Base-by-base conservation (phyloP, 257 asterid species). In the Leonotis leonurus region DNA sequence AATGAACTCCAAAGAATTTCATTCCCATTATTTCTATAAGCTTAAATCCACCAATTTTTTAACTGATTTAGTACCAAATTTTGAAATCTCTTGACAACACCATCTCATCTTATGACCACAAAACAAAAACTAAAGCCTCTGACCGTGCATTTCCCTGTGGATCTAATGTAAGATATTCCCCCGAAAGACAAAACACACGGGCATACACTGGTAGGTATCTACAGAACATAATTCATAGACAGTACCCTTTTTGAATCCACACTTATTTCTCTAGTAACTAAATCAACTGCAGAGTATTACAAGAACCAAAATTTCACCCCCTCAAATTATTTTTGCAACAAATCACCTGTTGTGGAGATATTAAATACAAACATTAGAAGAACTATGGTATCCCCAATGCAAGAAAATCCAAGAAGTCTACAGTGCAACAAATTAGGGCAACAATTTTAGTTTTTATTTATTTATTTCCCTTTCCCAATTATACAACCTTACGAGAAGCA, bases 351-450 rank as follows among this genome's bases (percentile, higher is more conserved):
- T 57, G 17, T n/a, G 3, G 49, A 13, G 48, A 27, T 10, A 54
- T 4, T 32, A 30, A 17, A 17, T 0, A 16, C 14, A 3, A 29
- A 62, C 55, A 8, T 21, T 44, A 37, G 59, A 48, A 20, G 12
- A 54, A 26, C 32, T 24, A 56, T 1, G 41, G 35, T 13, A 35
- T 37, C 26, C 52, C 69, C 40, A 54, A 54, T 62, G 14, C 40
- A 62, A 62, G 33, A 39, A 1, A 27, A n/a, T 26, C 6, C 51
- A 44, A 56, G 53, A 54, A 18, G 56, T 39, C 56, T 48, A 32
- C 45, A 53, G 40, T 27, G 60, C 57, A 71, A 30, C 18, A 56
- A 65, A 68, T 27, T 13, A 18, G 30, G 53, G 67, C 52, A 68
- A 35, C 57, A 35, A 22, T 35, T 30, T 21, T 52, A n/a, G n/a